A percentile compares a stretch with the other conserved stretches of the same genome.
These are phyloP conservation scores for Schizothecium vesticola DNA, from an alignment of 495 filamentous ascomycete species.

Conservation along the genomic window DNA sequence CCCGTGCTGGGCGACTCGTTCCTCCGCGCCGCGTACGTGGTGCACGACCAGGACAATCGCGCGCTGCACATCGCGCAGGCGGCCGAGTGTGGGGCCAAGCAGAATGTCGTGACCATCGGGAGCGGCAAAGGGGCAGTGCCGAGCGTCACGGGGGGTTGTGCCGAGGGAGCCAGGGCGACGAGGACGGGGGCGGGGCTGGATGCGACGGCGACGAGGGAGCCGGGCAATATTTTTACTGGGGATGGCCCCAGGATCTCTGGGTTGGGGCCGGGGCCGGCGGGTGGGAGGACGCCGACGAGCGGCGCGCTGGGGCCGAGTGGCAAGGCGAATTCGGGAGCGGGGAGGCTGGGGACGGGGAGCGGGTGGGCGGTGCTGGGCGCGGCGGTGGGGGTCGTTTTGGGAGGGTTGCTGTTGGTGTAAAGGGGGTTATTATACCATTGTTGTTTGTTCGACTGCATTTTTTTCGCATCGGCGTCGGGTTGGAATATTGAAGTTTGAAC, in stretches of 20 bases:
- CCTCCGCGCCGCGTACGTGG: constrained; percentile 30
- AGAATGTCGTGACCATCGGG: constrained; percentile 20
- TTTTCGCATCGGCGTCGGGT: neutral
- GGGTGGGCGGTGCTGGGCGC: neutral
- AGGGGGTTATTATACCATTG: neutral
- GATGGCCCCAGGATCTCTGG: neutral
- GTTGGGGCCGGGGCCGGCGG: neutral
- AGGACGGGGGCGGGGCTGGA: neutral
- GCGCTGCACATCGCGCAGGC: constrained; percentile 34
- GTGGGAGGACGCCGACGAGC: neutral
- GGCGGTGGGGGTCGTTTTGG: neutral
- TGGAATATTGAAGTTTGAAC: neutral
- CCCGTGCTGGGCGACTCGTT: constrained; percentile 30
- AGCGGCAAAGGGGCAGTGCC: constrained; percentile 14
- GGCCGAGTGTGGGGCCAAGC: constrained; percentile 25
- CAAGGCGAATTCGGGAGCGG: neutral
- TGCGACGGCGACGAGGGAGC: neutral
- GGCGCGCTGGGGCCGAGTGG: neutral
- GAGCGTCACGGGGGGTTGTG: neutral
- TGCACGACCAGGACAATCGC: constrained; percentile 34
- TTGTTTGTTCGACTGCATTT: neutral
- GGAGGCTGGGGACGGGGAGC: neutral
- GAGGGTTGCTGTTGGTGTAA: neutral
- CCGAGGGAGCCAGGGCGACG: neutral
- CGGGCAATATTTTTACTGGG: neutral